A percentile compares a stretch with the other conserved stretches of the same genome.
Conservation (phyloP, 2,329 filamentous ascomycete species). For the Metarhizium humberi region DNA sequence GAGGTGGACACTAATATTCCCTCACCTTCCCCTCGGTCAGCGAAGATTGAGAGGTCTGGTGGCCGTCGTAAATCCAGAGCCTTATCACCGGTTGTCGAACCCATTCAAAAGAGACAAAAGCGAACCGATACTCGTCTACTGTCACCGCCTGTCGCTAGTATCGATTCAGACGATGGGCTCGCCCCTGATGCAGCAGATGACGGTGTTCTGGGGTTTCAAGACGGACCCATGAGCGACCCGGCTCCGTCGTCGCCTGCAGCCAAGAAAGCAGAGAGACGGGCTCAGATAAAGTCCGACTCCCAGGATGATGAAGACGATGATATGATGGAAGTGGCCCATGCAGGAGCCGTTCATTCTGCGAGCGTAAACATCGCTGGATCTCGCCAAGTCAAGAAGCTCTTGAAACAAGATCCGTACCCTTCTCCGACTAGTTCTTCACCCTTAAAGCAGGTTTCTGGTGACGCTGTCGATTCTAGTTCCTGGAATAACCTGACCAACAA, state of each 20-base stretch:
- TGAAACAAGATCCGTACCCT: conserved; percentile 58
- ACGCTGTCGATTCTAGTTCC: conserved; percentile 65
- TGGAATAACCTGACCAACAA: conserved; percentile 85
- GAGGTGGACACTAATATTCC: conserved; percentile 75
- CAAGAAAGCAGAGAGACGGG: conserved; percentile 67
- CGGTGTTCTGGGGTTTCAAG: conserved; percentile 33
- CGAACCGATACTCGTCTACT: conserved; percentile 38
- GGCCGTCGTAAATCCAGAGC: conserved; percentile 71
- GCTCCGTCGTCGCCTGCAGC: conserved; percentile 79
- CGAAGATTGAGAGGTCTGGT: conserved; percentile 60
- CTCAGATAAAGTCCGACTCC: conserved; percentile 36
- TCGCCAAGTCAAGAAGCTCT: conserved; percentile 60
- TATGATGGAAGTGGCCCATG: conserved; percentile 78
- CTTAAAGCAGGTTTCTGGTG: conserved; percentile 39
- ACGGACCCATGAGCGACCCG: conserved; percentile 75
- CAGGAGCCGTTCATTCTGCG: conserved; percentile 55
- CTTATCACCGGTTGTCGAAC: conserved; percentile 61
- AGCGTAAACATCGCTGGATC: conserved; percentile 82
- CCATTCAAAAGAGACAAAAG: conserved; percentile 47
- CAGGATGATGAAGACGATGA: conserved; percentile 68
- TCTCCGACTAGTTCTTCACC: conserved; percentile 73
- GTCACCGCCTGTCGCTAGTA: conserved; percentile 29
- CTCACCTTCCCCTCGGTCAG: conserved; percentile 42
- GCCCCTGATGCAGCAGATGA: conserved; percentile 56
- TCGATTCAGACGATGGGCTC: conserved; percentile 48